A percentile compares a stretch with the other conserved stretches of the same genome.
phyloP scores from a whole-genome alignment of 192 early-diverging fungal species.

The Entrophospora sp. region DNA sequence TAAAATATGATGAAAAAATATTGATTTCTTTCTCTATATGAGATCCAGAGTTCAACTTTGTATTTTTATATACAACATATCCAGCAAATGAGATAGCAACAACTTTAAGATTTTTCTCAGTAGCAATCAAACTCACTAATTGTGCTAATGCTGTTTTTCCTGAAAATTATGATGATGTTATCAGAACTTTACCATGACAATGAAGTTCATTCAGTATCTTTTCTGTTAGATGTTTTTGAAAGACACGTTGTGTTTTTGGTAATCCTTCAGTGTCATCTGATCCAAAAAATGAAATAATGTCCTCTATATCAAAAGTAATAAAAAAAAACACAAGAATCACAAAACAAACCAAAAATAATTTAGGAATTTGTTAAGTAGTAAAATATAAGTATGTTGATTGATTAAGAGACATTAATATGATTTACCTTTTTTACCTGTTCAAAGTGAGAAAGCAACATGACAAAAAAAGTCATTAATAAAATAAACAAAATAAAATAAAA shows the following conservation, averaged over 20 bases:
- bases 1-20: not conserved
- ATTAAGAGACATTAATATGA: too few species aligned
- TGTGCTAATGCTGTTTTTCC: not conserved
- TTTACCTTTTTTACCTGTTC: too few species aligned
- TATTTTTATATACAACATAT: conserved; percentile 4
- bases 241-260: not conserved
- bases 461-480: too few species aligned
- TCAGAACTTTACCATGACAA: not conserved
- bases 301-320: too few species aligned
- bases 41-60: not conserved
- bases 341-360: too few species aligned
- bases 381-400: too few species aligned
- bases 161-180: not conserved
- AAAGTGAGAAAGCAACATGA: too few species aligned
- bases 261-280: not conserved
- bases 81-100: conserved; percentile 3
- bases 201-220: not conserved
- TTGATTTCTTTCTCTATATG: not conserved
- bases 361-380: too few species aligned
- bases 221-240: not conserved
- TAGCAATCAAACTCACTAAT: too few species aligned
- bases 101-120: not conserved
- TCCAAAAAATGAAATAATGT: conserved; percentile 7
- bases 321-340: too few species aligned
- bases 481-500: too few species aligned